A percentile compares a stretch with the other conserved stretches of the same genome.
Evolutionary conservation across 306 rosid species (phyloP).

Genomic region (Senna siamea): DNA sequence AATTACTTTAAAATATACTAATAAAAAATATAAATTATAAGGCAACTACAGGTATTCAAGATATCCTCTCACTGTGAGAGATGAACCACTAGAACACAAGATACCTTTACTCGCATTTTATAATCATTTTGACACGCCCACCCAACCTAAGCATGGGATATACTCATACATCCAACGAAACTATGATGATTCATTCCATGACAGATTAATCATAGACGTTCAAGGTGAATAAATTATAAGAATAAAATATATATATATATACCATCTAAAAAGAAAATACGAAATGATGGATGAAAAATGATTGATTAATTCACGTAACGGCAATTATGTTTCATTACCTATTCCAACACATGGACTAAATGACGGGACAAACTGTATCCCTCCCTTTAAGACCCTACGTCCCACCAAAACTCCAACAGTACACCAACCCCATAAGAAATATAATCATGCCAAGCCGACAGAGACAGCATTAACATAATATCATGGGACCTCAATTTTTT

Average conservation of each 20-base stretch:
- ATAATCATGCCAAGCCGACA: slow-evolving; percentile 39
- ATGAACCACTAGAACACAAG: no score
- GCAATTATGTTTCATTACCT: slow-evolving; percentile 51
- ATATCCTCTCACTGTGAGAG: no score
- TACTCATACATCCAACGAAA: neutral
- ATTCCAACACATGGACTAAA: slow-evolving; percentile 47
- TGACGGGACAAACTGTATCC: slow-evolving; percentile 46
- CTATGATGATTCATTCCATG: neutral
- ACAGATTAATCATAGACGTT: neutral
- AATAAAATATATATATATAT: no score
- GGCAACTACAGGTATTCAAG: no score
- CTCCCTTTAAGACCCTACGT: slow-evolving; percentile 37
- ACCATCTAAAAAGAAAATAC: neutral
- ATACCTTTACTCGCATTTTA: no score
- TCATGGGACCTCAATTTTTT: slow-evolving; percentile 42
- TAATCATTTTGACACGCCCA: neutral
- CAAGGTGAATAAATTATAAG: neutral
- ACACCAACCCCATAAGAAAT: slow-evolving; percentile 47
- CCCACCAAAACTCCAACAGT: slow-evolving; percentile 42
- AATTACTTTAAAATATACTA: no score
- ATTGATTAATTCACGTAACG: slow-evolving; percentile 34
- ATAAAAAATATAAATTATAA: no score
- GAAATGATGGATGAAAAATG: slow-evolving; percentile 11
- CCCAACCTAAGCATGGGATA: neutral
- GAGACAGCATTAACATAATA: no score